Base-by-base conservation (phyloP, 2,329 filamentous ascomycete species). In the Zasmidium cellare region DNA sequence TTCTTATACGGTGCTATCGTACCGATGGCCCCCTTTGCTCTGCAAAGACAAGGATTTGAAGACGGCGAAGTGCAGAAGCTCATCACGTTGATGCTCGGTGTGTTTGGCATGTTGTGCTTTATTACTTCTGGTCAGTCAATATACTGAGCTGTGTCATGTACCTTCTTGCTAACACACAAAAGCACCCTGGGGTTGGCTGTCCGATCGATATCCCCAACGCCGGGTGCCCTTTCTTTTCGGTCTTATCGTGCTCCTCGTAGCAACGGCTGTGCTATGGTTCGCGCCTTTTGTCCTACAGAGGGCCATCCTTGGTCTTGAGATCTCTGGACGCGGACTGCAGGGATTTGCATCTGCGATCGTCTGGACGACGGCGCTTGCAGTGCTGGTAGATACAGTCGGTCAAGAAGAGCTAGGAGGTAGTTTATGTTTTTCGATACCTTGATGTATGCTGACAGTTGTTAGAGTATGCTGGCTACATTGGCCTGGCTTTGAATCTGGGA, bases 341-440 rank as follows among this genome's bases (percentile, higher is more conserved):
- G 88, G 88, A 0, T 70, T 84, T 11, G 85, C 85, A 14, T 86
- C 86, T 1, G 84, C 85, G 2, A 80, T 90, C 2, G 87, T 91
- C 16, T 91, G 88, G 87, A 86, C 84, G 0, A 86, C 88, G 0
- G 88, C 88, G 0, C 77, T 87, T n/a, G 88, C 88, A 0, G 75
- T 91, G 20, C 69, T 91, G 14, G 87, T 86, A 3, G 88, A 91
- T 67, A 90, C 87, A 0, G 84, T 89, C 46, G 83, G 81, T 1
- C 76, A 81, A 64, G 76, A 79, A 6, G 77, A 81, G 18, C 81
- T 89, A 19, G 87, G 87, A 41, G 35, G 35, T 41, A n/a, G 11
- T 6, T 41, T 14, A 5, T 14, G 3, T 41, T 41, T 5, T 41
- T 41, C 12, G 6, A 28, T 28, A 11, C 11, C 7, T 41, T 3